Percentiles rank a stretch among this genome's conserved stretches.
These are phyloP conservation scores for Yamadazyma triangularis DNA, from an alignment of 1,139 yeast species.

Conservation along the genomic window DNA sequence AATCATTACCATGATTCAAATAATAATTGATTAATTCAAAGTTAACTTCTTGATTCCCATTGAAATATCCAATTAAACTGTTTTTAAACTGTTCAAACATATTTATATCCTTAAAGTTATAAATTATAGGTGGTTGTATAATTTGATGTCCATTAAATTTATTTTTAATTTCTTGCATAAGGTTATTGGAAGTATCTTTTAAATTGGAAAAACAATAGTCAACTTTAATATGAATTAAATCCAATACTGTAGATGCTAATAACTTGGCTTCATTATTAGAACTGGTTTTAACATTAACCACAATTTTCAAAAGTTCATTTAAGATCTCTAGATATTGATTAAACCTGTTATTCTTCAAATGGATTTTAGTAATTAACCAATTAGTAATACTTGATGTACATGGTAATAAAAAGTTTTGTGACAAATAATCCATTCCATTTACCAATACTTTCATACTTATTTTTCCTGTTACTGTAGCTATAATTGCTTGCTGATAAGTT, in stretches of 20 bases:
- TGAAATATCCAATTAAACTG: constrained; percentile 10
- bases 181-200: too few species aligned
- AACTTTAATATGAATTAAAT: too few species aligned
- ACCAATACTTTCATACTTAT: constrained; percentile 32
- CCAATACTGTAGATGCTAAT: neutral
- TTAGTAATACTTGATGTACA: constrained; percentile 33
- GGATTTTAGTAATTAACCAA: constrained; percentile 21
- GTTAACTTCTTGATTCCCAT: constrained; percentile 8
- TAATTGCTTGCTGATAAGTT: constrained; percentile 67
- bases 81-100: constrained; percentile 10
- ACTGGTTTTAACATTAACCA: constrained; percentile 13
- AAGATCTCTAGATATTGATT: constrained; percentile 9
- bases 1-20: constrained; percentile 3
- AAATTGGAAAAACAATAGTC: neutral
- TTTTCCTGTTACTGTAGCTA: constrained; percentile 53
- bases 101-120: constrained; percentile 1
- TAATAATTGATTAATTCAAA: constrained; percentile 7
- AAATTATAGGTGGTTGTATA: neutral
- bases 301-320: constrained; percentile 16
- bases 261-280: constrained; percentile 13
- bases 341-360: constrained; percentile 9
- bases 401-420: constrained; percentile 39
- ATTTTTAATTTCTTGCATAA: neutral
- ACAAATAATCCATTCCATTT: constrained; percentile 43
- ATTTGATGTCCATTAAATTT: too few species aligned